phyloP scores from a whole-genome alignment of 2,329 filamentous ascomycete species.

The Bipolaris bicolor region DNA sequence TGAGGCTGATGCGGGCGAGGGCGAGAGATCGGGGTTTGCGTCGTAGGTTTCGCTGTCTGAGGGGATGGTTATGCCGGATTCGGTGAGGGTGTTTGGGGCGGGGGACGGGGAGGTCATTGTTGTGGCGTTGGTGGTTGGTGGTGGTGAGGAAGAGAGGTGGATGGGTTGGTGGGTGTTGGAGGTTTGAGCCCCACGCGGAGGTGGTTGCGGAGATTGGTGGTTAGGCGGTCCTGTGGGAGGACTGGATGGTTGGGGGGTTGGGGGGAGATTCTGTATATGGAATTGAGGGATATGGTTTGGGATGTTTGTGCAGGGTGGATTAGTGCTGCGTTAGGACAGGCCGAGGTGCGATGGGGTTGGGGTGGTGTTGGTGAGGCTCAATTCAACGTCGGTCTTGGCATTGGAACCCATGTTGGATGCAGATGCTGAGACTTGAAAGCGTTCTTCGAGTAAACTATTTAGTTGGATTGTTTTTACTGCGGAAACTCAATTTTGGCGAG shows the following conservation, averaged over 20 bases:
- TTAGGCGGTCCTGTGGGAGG: not conserved
- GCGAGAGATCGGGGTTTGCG: conserved; percentile 64
- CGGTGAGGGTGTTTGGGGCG: conserved; percentile 62
- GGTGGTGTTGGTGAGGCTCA: conserved; percentile 27
- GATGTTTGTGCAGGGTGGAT: not conserved
- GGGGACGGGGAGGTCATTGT: conserved; percentile 26
- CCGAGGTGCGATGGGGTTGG: conserved; percentile 10
- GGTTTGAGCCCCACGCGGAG: conserved; percentile 17
- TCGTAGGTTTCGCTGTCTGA: conserved; percentile 87
- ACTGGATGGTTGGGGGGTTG: not conserved
- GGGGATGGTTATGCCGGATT: conserved; percentile 76
- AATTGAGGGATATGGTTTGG: not conserved
- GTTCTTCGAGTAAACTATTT: not conserved
- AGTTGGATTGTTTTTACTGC: not conserved
- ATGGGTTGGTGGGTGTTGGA: conserved; percentile 5
- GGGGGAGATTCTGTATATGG: not conserved
- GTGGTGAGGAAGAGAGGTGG: not conserved
- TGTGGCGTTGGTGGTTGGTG: not conserved
- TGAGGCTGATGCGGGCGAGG: conserved; percentile 68
- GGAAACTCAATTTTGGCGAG: not conserved
- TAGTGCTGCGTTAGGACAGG: conserved; percentile 16
- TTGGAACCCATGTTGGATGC: conserved; percentile 3
- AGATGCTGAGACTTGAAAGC: not conserved
- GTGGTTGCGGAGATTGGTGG: conserved; percentile 14
- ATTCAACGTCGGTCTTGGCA: conserved; percentile 21